These are phyloP conservation scores for Ophiostoma pallidulum DNA, from an alignment of 2,329 filamentous ascomycete genomes.

Conservation along the genomic window DNA sequence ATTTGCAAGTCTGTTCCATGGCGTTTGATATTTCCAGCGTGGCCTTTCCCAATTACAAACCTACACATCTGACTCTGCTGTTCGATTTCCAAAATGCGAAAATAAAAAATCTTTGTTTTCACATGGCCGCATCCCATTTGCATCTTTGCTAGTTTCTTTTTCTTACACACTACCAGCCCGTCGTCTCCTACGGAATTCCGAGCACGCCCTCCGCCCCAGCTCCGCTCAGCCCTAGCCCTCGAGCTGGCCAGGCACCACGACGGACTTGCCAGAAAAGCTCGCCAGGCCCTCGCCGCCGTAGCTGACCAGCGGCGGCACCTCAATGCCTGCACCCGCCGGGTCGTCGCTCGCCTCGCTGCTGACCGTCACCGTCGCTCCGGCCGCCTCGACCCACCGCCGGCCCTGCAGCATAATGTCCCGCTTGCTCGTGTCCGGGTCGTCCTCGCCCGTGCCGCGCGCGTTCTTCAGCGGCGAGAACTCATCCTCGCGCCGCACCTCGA, in stretches of 20 bases:
- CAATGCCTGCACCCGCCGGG: constrained; percentile 59
- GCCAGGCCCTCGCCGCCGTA: constrained; percentile 64
- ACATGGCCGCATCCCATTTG: too few relatives aligned
- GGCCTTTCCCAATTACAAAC: too few relatives aligned
- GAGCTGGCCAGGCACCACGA: constrained; percentile 44
- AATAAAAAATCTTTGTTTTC: too few relatives aligned
- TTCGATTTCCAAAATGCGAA: too few relatives aligned
- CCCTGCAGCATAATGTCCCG: constrained; percentile 85
- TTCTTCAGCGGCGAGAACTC: constrained; percentile 99
- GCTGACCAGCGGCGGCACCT: constrained; percentile 87
- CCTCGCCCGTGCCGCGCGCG: constrained; percentile 70
- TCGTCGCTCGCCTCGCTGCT: constrained; percentile 38
- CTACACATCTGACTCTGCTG: too few relatives aligned
- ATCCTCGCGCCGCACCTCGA: constrained; percentile 93
- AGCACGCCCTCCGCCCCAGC: too few relatives aligned
- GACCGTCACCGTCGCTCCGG: constrained; percentile 60
- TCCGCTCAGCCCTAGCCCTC: too few relatives aligned
- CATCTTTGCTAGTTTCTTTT: too few relatives aligned
- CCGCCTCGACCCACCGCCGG: constrained; percentile 71
- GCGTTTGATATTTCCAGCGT: too few relatives aligned
- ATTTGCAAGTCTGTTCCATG: too few relatives aligned
- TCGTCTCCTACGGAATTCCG: too few relatives aligned
- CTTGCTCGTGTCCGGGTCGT: constrained; percentile 89
- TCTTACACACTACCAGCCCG: too few relatives aligned
- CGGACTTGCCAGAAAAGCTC: constrained; percentile 41